phyloP scores from a whole-genome alignment of 2,329 filamentous ascomycete species.

The Xylariaceae sp. region DNA sequence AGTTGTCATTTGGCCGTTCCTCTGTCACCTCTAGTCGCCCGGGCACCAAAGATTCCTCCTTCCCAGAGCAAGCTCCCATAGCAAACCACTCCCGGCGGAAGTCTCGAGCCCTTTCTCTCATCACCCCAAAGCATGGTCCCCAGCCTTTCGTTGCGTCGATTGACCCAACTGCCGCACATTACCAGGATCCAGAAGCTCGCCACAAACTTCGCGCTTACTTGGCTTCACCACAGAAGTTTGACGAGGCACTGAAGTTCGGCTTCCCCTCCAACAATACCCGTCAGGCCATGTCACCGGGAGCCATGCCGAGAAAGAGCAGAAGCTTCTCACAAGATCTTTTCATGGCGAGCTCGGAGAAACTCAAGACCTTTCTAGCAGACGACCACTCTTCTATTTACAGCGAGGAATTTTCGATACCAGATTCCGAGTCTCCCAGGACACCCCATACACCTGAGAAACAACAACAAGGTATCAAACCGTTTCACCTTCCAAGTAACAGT shows the following conservation, averaged over 20 bases:
- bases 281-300: constrained; percentile 43
- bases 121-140: constrained; percentile 54
- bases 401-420: constrained; percentile 60
- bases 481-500: constrained; percentile 37
- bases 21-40: constrained; percentile 59
- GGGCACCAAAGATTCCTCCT: constrained; percentile 50
- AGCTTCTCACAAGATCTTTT: constrained; percentile 27
- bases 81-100: constrained; percentile 54
- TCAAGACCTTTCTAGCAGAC: constrained; percentile 53
- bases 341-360: constrained; percentile 53
- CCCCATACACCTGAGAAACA: constrained; percentile 56
- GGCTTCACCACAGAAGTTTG: constrained; percentile 91
- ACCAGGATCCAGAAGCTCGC: constrained; percentile 87
- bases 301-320: constrained; percentile 35
- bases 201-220: constrained; percentile 86
- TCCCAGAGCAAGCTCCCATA: constrained; percentile 36
- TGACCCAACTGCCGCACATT: constrained; percentile 79
- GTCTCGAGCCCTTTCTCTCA: constrained; percentile 63
- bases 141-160: constrained; percentile 59
- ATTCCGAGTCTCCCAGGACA: constrained; percentile 66
- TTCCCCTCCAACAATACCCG: constrained; percentile 71
- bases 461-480: constrained; percentile 34
- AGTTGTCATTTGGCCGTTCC: constrained; percentile 65
- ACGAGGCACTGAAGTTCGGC: constrained; percentile 92
- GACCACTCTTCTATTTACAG: constrained; percentile 63